Percentiles rank a stretch among this genome's conserved stretches.
Evolutionary conservation across 23 red algal species (phyloP).

Genomic region (Gracilaria gracilis): DNA sequence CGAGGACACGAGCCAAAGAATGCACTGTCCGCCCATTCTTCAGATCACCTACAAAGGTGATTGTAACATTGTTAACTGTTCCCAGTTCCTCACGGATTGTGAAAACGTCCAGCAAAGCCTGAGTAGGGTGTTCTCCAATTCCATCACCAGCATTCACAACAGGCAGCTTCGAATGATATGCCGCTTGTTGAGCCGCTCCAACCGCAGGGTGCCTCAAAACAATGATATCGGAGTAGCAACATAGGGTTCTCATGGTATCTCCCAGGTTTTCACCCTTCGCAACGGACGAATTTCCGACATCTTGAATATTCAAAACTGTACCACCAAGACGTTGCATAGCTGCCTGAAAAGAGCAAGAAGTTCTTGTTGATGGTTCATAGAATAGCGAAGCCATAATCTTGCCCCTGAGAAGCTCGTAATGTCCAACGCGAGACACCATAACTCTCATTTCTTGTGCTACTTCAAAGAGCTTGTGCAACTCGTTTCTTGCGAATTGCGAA

Average conservation of each 20-base stretch:
- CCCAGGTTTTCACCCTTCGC: conserved; percentile 94
- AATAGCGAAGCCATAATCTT: conserved; percentile 94
- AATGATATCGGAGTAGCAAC: conserved; percentile 89
- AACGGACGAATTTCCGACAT: conserved; percentile 76
- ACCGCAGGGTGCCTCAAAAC: conserved; percentile 83
- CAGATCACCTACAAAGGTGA: conserved; percentile 98
- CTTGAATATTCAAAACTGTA: conserved; percentile 81
- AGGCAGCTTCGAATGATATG: conserved; percentile 65
- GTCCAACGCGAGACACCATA: conserved; percentile 93
- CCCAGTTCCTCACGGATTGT: conserved; percentile 99
- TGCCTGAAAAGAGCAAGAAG: conserved; percentile 94
- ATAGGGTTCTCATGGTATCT: conserved; percentile 92
- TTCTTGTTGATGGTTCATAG: conserved; percentile 94
- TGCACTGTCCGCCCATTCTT: conserved; percentile 95
- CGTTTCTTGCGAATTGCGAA: conserved; percentile 83
- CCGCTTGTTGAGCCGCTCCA: conserved; percentile 73
- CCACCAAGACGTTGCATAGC: conserved; percentile 98
- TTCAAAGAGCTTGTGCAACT: conserved; percentile 94
- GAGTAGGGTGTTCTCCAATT: conserved; percentile 97
- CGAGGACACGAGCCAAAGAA: conserved; percentile 90
- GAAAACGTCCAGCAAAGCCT: conserved; percentile 97
- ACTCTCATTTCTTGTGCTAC: conserved; percentile 97
- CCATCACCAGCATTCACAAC: conserved; percentile 98
- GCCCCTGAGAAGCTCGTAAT: conserved; percentile 92
- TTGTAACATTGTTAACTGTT: conserved; percentile 94